phyloP scores from a whole-genome alignment of 2,329 filamentous ascomycete genomes.

The Myriosclerotinia duriaeana region DNA sequence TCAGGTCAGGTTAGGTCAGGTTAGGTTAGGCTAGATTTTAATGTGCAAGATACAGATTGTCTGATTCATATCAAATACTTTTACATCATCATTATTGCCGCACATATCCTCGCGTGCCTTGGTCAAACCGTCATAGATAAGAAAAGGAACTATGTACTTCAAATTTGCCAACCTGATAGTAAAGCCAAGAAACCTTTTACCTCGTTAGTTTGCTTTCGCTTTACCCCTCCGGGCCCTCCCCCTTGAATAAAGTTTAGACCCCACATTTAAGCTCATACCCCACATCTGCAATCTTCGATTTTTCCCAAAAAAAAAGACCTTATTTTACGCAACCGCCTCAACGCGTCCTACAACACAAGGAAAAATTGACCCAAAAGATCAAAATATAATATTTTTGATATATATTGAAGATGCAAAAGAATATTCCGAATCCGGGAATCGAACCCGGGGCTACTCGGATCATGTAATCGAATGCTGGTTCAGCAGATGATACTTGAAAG shows the following conservation, averaged over 20 bases:
- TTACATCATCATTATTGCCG: too few relatives aligned
- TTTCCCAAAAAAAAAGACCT: too few relatives aligned
- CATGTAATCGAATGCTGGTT: background rate
- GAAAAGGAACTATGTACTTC: background rate
- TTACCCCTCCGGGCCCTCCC: too few relatives aligned
- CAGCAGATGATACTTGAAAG: background rate
- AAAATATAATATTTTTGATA: background rate
- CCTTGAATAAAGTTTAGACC: too few relatives aligned
- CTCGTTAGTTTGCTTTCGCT: background rate
- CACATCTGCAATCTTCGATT: too few relatives aligned
- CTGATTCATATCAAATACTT: background rate
- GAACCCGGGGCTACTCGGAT: conserved; percentile 13
- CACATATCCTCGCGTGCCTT: background rate
- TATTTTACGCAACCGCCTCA: too few relatives aligned
- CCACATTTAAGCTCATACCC: too few relatives aligned
- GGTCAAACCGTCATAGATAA: background rate
- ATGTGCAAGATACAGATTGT: too few relatives aligned
- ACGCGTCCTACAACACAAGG: too few relatives aligned
- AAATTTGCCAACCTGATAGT: background rate
- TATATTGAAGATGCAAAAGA: background rate
- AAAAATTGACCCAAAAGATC: background rate
- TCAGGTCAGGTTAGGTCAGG: background rate
- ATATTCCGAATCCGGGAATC: conserved; percentile 16
- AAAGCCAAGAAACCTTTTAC: background rate
- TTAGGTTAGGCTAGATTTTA: background rate